Conservation (phyloP, 495 filamentous ascomycete genomes). For the Apodospora peruviana region DNA sequence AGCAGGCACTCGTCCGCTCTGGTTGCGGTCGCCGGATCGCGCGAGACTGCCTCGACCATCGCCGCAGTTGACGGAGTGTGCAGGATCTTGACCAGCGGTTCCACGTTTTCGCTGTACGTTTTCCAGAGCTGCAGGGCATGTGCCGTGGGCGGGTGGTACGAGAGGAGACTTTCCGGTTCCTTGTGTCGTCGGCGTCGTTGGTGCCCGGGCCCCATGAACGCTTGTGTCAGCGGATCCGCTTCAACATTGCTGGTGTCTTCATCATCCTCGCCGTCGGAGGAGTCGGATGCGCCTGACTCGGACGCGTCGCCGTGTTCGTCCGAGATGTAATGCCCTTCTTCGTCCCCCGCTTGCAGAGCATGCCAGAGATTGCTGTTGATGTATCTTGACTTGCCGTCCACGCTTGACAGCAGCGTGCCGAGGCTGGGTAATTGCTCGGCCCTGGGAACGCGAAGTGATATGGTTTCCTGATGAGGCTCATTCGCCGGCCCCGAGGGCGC, state of each 20-base stretch:
- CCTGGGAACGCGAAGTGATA: neutral
- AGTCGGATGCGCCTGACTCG: neutral
- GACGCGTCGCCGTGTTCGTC: conserved; percentile 4
- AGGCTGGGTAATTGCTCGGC: neutral
- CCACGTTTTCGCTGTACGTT: conserved; percentile 46
- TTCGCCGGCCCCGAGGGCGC: neutral
- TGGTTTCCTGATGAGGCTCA: neutral
- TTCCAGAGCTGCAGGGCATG: conserved; percentile 45
- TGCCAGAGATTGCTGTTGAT: conserved; percentile 13
- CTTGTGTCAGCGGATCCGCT: conserved; percentile 8
- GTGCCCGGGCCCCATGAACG: neutral
- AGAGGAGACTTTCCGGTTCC: neutral
- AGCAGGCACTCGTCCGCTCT: conserved; percentile 30
- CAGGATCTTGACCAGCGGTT: conserved; percentile 52
- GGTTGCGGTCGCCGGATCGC: conserved; percentile 13
- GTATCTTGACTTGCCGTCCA: conserved; percentile 11
- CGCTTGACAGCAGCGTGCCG: conserved; percentile 4
- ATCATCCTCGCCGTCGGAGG: neutral
- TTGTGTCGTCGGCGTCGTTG: no score
- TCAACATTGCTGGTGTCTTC: neutral
- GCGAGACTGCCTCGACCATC: conserved; percentile 22
- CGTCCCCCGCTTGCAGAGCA: neutral
- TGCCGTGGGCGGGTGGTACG: conserved; percentile 9
- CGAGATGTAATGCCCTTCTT: neutral
- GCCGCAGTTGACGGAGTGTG: conserved; percentile 46